A percentile compares a stretch with the other conserved stretches of the same genome.
These are phyloP conservation scores for Suhomyces anneliseae DNA, from an alignment of 1,139 yeast species.

Conservation along the genomic window DNA sequence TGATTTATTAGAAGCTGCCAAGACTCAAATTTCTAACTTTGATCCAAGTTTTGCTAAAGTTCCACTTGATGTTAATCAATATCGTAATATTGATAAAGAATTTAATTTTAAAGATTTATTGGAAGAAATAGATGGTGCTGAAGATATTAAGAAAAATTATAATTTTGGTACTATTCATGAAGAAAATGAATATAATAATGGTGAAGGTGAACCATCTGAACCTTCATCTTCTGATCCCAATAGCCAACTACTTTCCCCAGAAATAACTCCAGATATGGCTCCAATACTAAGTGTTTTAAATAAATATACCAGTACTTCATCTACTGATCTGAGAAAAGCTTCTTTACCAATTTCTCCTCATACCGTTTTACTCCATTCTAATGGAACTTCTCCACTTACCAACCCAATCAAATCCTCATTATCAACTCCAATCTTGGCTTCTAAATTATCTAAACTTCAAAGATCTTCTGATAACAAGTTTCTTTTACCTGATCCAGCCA, in stretches of 20 bases:
- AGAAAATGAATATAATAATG: slow-evolving; percentile 17
- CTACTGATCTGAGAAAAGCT: slow-evolving; percentile 10
- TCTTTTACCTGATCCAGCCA: slow-evolving; percentile 44
- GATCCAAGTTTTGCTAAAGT: slow-evolving; percentile 50
- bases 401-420: slow-evolving; percentile 11
- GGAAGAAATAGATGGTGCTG: slow-evolving; percentile 7
- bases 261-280: slow-evolving; percentile 45
- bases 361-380: slow-evolving; percentile 12
- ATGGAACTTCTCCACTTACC: slow-evolving; percentile 15
- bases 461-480: slow-evolving; percentile 18
- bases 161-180: slow-evolving; percentile 17
- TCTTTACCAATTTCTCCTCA: slow-evolving; percentile 15
- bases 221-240: slow-evolving; percentile 4
- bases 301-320: slow-evolving; percentile 17
- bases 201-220: slow-evolving; percentile 1
- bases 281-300: slow-evolving; percentile 35
- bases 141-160: slow-evolving; percentile 1
- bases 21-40: slow-evolving; percentile 25
- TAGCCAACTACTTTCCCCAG: slow-evolving; percentile 42
- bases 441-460: slow-evolving; percentile 2
- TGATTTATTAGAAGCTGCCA: slow-evolving; percentile 26
- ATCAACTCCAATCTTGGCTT: slow-evolving; percentile 5
- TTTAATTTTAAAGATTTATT: slow-evolving; percentile 47
- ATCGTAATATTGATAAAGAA: slow-evolving; percentile 58
- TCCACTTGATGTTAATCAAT: slow-evolving; percentile 57